A percentile compares a stretch with the other conserved stretches of the same genome.
Conservation (phyloP, 768 basidiomycete species). For the Strobilomyces echinocephalus region DNA sequence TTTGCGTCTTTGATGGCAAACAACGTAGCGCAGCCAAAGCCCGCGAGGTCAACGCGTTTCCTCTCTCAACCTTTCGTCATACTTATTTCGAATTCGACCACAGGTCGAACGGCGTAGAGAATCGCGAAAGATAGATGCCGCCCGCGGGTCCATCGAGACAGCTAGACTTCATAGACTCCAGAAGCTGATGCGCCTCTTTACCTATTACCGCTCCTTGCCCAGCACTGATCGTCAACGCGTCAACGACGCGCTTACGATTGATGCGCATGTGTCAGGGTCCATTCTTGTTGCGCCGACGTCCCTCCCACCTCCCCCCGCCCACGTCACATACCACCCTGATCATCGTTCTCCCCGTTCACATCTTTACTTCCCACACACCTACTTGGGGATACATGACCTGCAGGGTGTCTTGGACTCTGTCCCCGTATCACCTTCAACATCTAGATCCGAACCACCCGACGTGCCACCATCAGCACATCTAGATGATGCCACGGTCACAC, state of each 20-base stretch:
- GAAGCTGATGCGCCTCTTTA: constrained; percentile 37
- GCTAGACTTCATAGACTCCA: constrained; percentile 53
- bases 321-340: constrained; percentile 8
- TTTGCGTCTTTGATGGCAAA: constrained; percentile 81
- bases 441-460: constrained; percentile 17
- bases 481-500: constrained; percentile 1
- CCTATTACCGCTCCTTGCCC: constrained; percentile 35
- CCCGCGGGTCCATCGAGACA: constrained; percentile 54
- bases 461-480: constrained; percentile 7
- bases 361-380: constrained; percentile 9
- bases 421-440: not conserved
- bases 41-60: constrained; percentile 50
- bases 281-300: constrained; percentile 5
- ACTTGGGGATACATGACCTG: constrained; percentile 10
- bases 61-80: not conserved
- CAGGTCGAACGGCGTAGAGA: constrained; percentile 56
- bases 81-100: constrained; percentile 2
- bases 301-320: constrained; percentile 1
- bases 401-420: constrained; percentile 9
- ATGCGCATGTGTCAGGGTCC: constrained; percentile 19
- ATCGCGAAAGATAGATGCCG: constrained; percentile 41
- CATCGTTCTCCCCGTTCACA: not conserved
- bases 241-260: constrained; percentile 20
- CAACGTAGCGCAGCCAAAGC: constrained; percentile 63
- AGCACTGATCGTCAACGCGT: constrained; percentile 26